These are phyloP conservation scores for Favolaschia claudopus DNA, from an alignment of 768 basidiomycete genomes.

Conservation along the genomic window DNA sequence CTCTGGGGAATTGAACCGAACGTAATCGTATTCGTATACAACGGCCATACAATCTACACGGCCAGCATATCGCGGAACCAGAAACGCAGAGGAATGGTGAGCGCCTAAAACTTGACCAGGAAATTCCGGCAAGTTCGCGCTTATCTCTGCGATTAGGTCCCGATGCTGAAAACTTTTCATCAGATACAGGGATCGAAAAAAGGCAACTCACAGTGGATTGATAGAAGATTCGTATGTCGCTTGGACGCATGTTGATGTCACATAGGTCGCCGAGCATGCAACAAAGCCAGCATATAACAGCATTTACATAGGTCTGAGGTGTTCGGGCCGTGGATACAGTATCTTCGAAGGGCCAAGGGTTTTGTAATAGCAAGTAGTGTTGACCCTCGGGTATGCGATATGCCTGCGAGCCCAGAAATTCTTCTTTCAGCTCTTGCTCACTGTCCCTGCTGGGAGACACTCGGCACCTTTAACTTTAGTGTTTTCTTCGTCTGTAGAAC, in stretches of 20 bases:
- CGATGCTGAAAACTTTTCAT: slow-evolving; percentile 12
- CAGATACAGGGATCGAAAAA: too few relatives aligned
- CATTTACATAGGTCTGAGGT: not conserved
- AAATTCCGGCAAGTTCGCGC: not conserved
- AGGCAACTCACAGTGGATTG: slow-evolving; percentile 7
- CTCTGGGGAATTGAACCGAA: not conserved
- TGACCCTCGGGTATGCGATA: not conserved
- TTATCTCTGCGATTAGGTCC: slow-evolving; percentile 6
- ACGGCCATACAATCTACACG: not conserved
- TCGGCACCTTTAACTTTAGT: slow-evolving; percentile 2
- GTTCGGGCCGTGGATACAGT: not conserved
- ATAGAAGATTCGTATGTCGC: not conserved
- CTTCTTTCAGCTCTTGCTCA: too few relatives aligned
- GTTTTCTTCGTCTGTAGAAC: too few relatives aligned
- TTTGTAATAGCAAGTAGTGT: not conserved
- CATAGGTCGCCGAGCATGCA: slow-evolving; percentile 14
- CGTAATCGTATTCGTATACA: slow-evolving; percentile 9
- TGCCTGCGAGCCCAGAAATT: not conserved
- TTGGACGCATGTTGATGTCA: not conserved
- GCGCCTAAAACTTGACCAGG: slow-evolving; percentile 2
- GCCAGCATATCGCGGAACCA: not conserved
- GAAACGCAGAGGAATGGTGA: slow-evolving; percentile 3
- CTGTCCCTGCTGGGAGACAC: too few relatives aligned
- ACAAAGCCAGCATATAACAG: not conserved
- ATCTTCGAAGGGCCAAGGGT: slow-evolving; percentile 2